phyloP scores from a whole-genome alignment of 306 rosid species.

The Sesbania bispinosa region DNA sequence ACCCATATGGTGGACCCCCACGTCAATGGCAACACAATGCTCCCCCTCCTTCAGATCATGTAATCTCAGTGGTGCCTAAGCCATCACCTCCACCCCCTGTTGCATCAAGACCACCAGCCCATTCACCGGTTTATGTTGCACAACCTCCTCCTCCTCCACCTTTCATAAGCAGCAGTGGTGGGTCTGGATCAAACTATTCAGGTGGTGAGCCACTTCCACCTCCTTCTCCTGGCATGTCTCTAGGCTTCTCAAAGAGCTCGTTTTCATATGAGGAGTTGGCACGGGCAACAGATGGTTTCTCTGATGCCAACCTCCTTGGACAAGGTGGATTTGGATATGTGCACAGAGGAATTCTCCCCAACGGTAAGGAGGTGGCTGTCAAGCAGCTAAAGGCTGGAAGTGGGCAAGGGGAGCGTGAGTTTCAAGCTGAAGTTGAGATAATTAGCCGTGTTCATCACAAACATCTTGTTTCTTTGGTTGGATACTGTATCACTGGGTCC shows the following conservation, averaged over 20 bases:
- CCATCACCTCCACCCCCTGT: conserved; percentile 61
- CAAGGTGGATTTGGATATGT: conserved; percentile 98
- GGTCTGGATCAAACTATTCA: conserved; percentile 85
- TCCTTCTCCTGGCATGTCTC: conserved; percentile 59
- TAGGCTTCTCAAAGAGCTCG: conserved; percentile 71
- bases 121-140: conserved; percentile 24
- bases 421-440: conserved; percentile 94
- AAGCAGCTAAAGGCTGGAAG: conserved; percentile 97
- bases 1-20: conserved; percentile 56
- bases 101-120: conserved; percentile 58
- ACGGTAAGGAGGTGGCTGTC: conserved; percentile 92
- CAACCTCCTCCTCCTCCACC: conserved; percentile 46
- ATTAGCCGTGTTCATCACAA: conserved; percentile 97
- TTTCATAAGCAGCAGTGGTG: conserved; percentile 73
- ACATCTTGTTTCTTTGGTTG: conserved; percentile 95
- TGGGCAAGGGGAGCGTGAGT: conserved; percentile 97
- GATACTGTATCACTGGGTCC: conserved; percentile 77
- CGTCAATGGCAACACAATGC: conserved; percentile 65
- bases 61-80: conserved; percentile 41
- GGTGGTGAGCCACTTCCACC: conserved; percentile 72
- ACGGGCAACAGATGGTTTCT: conserved; percentile 90
- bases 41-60: conserved; percentile 60
- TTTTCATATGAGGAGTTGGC: conserved; percentile 83
- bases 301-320: conserved; percentile 93
- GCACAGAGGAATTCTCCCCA: conserved; percentile 86